Evolutionary conservation across 1,284 basidiomycete species (phyloP).

Genomic region (Coniferiporia sulphurascens): DNA sequence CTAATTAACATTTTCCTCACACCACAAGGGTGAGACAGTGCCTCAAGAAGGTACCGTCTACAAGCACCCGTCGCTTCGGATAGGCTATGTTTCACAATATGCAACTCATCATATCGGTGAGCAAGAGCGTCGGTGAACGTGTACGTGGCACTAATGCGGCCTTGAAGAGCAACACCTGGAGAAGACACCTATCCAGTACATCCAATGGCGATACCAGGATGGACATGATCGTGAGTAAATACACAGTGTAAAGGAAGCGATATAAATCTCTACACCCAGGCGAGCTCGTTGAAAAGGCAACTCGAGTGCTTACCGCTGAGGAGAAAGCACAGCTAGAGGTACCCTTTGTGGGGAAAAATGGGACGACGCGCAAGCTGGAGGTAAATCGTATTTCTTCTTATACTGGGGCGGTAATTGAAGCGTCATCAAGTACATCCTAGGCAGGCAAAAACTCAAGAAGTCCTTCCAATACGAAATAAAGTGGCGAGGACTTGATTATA

Average conservation of each 20-base stretch:
- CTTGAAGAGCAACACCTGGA: slow-evolving; percentile 80
- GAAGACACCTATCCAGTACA: slow-evolving; percentile 94
- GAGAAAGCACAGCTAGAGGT: slow-evolving; percentile 80
- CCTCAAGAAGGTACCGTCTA: slow-evolving; percentile 93
- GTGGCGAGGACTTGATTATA: slow-evolving; percentile 92
- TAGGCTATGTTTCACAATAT: slow-evolving; percentile 98
- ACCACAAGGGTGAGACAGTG: slow-evolving; percentile 77
- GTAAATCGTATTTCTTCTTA: slow-evolving; percentile 33
- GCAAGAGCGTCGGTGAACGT: slow-evolving; percentile 16
- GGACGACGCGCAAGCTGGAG: slow-evolving; percentile 88
- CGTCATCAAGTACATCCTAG: slow-evolving; percentile 71
- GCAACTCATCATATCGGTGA: slow-evolving; percentile 90
- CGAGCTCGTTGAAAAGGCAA: slow-evolving; percentile 89
- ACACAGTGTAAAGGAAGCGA: neutral
- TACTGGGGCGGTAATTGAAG: slow-evolving; percentile 6
- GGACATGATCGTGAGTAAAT: slow-evolving; percentile 84
- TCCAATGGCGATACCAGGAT: slow-evolving; percentile 99
- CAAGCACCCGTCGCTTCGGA: slow-evolving; percentile 93
- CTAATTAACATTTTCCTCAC: slow-evolving; percentile 12
- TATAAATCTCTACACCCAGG: slow-evolving; percentile 35
- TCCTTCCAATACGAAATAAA: slow-evolving; percentile 95
- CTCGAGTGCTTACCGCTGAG: slow-evolving; percentile 85
- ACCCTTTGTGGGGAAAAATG: slow-evolving; percentile 90
- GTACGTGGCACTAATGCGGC: slow-evolving; percentile 7
- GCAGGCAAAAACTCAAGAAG: slow-evolving; percentile 97